Base-by-base conservation (phyloP, 75 land plant species). In the Isoetes taiwanensis region DNA sequence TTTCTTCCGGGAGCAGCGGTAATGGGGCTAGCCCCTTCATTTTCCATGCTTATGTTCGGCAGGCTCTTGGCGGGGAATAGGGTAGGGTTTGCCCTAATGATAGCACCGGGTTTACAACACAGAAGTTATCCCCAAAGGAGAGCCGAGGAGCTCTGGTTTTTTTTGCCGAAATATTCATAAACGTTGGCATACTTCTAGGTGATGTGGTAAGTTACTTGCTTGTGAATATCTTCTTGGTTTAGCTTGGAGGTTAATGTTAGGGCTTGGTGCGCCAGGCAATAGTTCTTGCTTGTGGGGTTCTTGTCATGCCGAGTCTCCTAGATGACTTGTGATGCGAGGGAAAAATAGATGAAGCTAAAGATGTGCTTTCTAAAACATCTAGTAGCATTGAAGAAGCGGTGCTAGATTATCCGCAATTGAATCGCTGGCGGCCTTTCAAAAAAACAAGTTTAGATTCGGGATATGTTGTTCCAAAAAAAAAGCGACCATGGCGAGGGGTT, bases 1-100 rank as follows among this genome's bases (percentile, higher is more conserved):
- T 87, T 87, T 68, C 74, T 87, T 30, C 43, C 56, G 1, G 94
- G 88, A 2, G 75, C 94, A 1, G 30, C 74, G 3, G 67, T 84
- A 21, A 83, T 83, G 94, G 88, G 79, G 5, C 54, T 83, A 17
- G 84, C 88, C 34, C 67, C 94, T 80, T 80, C 58, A 80, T 83
- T 61, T 61, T 21, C 24, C 3, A 6, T 68, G 9, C 57, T 83
- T n/a, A 74, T 83, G 72, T 17, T 69, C 0, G 87, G 87, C 11
- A 57, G 87, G 56, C 34, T 83, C n/a, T 23, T 83, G 25, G 77
- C 78, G 20, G 87, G 87, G 14, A 43, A 80, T 28, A 84, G 87
- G 0, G 83, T 83, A 10, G 87, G 87, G 11, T 74, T 80, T 21
- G 84, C 80, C 4, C 64, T 80, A 33, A 83, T 83, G 84, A 77